Conservation (phyloP, 345 rosid species). For the Gossypium turneri region DNA sequence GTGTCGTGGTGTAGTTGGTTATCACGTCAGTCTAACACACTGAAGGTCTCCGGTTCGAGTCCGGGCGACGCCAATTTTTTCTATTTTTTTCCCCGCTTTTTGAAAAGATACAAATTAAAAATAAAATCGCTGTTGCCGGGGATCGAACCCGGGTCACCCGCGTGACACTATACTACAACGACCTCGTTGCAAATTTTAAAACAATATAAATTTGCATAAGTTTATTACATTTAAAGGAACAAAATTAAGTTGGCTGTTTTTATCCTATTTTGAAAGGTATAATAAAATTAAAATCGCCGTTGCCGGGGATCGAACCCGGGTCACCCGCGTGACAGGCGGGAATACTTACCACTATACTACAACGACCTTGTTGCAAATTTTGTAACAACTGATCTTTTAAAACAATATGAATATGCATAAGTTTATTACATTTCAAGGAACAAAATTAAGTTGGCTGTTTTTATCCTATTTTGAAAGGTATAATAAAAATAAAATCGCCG, state of each 20-base stretch:
- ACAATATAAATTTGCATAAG: no score
- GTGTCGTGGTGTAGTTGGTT: conserved; percentile 99
- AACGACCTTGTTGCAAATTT: conserved; percentile 35
- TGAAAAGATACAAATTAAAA: no score
- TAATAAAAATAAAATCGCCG: conserved; percentile 31
- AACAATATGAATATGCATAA: no score
- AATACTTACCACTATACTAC: conserved; percentile 95
- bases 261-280: no score
- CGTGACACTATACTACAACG: conserved; percentile 47
- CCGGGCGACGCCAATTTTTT: conserved; percentile 37
- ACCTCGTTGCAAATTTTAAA: no score
- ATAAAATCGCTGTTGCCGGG: conserved; percentile 69
- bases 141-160: conserved; percentile 98
- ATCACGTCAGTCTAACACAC: conserved; percentile 98
- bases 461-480: no score
- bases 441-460: no score
- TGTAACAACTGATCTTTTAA: accelerated
- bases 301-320: conserved; percentile 99
- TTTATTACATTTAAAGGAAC: no score
- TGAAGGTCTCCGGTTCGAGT: conserved; percentile 95
- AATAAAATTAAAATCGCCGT: conserved; percentile 35
- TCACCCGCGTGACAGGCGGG: conserved; percentile 96
- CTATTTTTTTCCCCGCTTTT: no score
- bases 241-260: no score
- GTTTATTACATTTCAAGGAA: no score